Percentiles rank a stretch among this genome's conserved stretches.
phyloP scores from a whole-genome alignment of 768 basidiomycete species.

The Porpolomopsis calyptriformis region DNA sequence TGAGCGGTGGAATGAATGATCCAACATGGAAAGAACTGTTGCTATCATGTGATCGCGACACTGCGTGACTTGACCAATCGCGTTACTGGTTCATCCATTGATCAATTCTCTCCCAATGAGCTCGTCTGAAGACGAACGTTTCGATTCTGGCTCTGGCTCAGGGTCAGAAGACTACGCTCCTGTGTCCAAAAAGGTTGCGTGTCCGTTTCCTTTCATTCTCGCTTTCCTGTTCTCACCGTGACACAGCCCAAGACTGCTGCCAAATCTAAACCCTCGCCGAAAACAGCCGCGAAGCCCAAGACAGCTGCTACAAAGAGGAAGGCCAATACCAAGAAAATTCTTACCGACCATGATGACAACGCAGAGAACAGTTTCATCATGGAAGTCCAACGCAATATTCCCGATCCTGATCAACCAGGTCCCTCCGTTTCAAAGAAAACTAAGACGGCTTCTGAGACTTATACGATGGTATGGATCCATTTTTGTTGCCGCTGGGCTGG shows the following conservation, averaged over 20 bases:
- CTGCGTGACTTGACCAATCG: background rate
- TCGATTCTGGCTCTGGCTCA: slow-evolving; percentile 46
- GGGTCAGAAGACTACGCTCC: slow-evolving; percentile 61
- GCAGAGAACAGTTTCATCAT: slow-evolving; percentile 34
- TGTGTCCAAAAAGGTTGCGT: slow-evolving; percentile 40
- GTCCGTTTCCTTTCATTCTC: slow-evolving; percentile 7
- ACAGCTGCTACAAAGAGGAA: slow-evolving; percentile 39
- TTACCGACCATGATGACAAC: slow-evolving; percentile 58
- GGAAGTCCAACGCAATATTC: slow-evolving; percentile 31
- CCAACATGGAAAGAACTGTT: too few relatives aligned
- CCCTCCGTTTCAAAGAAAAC: slow-evolving; percentile 51
- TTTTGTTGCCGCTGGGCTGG: slow-evolving; percentile 1
- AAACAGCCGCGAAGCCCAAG: slow-evolving; percentile 33
- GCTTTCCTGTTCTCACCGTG: slow-evolving; percentile 2
- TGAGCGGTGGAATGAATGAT: too few relatives aligned
- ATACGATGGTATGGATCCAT: slow-evolving; percentile 55
- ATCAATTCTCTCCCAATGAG: slow-evolving; percentile 45
- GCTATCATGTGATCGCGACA: too few relatives aligned
- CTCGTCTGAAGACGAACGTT: slow-evolving; percentile 64
- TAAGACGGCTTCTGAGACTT: slow-evolving; percentile 85
- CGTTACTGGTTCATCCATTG: too few relatives aligned
- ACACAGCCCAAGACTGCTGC: slow-evolving; percentile 18
- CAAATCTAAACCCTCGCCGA: slow-evolving; percentile 21
- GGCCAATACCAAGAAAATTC: slow-evolving; percentile 49
- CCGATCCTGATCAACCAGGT: slow-evolving; percentile 26